These are phyloP conservation scores for Ceratocystis albifundus DNA, from an alignment of 2,329 filamentous ascomycete species.

Conservation along the genomic window DNA sequence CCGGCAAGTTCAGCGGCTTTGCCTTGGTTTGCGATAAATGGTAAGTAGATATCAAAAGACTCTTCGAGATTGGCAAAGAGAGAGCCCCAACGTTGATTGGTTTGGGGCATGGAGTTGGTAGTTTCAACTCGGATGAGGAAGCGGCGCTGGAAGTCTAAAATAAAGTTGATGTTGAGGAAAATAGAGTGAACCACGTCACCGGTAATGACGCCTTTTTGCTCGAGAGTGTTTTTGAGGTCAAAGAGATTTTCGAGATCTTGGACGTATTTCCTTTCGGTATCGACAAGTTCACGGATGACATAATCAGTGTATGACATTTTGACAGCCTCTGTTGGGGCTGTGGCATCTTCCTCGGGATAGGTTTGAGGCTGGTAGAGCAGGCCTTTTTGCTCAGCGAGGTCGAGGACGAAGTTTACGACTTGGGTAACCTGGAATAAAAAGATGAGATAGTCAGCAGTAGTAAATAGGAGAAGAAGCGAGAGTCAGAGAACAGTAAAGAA, in stretches of 20 bases:
- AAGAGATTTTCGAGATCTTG: constrained; percentile 93
- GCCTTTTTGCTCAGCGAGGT: constrained; percentile 68
- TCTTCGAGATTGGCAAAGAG: constrained; percentile 78
- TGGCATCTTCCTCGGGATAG: constrained; percentile 42
- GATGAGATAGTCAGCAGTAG: background rate
- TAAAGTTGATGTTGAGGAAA: constrained; percentile 88
- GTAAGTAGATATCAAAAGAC: constrained; percentile 83
- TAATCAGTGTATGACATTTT: constrained; percentile 70
- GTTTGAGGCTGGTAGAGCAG: constrained; percentile 53
- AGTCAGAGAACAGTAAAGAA: background rate
- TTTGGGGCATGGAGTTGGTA: constrained; percentile 69
- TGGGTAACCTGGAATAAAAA: constrained; percentile 51
- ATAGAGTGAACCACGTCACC: constrained; percentile 89
- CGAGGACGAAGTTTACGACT: constrained; percentile 84
- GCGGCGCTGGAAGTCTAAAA: constrained; percentile 87
- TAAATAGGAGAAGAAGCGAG: background rate
- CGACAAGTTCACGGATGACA: constrained; percentile 81
- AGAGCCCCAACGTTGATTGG: constrained; percentile 85
- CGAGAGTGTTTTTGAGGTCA: constrained; percentile 77
- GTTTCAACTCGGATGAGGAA: constrained; percentile 95
- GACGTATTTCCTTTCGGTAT: constrained; percentile 94
- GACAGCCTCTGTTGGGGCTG: constrained; percentile 42
- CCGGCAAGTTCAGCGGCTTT: constrained; percentile 79
- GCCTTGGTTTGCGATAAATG: constrained; percentile 92
- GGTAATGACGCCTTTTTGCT: constrained; percentile 75